These are phyloP conservation scores for Polygonum aviculare DNA, from an alignment of 148 eudicot species.

Conservation along the genomic window DNA sequence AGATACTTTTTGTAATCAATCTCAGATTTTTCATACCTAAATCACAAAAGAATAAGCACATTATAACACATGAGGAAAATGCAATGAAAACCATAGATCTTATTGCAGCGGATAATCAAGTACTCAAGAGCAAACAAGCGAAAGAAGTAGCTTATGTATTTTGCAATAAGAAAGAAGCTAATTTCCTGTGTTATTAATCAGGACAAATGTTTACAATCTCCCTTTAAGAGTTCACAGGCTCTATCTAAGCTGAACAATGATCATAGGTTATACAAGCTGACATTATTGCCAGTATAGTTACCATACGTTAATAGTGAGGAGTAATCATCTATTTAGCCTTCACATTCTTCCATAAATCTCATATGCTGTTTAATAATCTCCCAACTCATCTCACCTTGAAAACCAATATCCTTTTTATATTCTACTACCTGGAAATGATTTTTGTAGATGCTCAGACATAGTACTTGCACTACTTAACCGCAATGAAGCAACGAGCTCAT, in stretches of 20 bases:
- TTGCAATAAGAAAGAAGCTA: not conserved
- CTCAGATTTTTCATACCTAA: conserved; percentile 86
- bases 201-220: not conserved
- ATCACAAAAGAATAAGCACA: conserved; percentile 18
- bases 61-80: not conserved
- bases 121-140: not conserved
- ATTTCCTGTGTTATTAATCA: not conserved
- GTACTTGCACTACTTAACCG: not conserved
- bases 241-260: not conserved
- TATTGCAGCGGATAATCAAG: not conserved
- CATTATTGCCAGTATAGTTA: not conserved
- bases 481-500: not conserved
- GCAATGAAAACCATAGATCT: not conserved
- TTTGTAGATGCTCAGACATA: not conserved
- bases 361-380: not conserved
- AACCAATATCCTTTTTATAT: not conserved
- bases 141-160: not conserved
- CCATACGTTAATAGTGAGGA: not conserved
- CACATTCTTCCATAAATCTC: not conserved
- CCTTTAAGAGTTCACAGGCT: not conserved
- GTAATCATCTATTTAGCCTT: not conserved
- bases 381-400: not conserved
- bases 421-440: not conserved
- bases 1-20: conserved; percentile 59
- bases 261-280: not conserved